Conservation (phyloP, 805 yeast genomes). For the Lachancea nothofagi region DNA sequence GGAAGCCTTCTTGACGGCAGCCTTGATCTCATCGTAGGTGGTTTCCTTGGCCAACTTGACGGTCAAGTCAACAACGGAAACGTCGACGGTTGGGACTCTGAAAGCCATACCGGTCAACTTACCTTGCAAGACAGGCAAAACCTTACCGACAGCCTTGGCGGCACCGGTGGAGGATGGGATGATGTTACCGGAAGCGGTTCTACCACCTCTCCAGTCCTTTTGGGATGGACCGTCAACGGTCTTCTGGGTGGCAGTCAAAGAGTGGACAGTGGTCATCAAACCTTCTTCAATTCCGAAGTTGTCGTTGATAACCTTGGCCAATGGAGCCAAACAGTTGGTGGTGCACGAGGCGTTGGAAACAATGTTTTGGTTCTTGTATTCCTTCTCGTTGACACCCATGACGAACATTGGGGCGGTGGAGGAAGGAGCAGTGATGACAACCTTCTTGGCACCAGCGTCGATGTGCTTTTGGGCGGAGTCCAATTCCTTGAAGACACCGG, state of each 20-base stretch:
- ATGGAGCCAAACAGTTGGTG: conserved; percentile 71
- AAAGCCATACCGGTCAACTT: conserved; percentile 70
- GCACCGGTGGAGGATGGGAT: conserved; percentile 76
- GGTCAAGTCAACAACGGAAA: conserved; percentile 66
- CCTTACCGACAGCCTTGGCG: conserved; percentile 73
- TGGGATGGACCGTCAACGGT: conserved; percentile 74
- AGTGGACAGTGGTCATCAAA: conserved; percentile 71
- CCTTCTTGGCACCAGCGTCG: conserved; percentile 72
- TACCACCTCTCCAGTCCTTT: conserved; percentile 79
- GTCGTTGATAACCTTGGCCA: conserved; percentile 64
- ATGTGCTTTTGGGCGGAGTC: conserved; percentile 66
- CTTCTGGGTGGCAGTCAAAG: conserved; percentile 68
- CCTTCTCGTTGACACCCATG: conserved; percentile 61
- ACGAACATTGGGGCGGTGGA: conserved; percentile 71
- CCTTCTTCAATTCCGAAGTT: conserved; percentile 66
- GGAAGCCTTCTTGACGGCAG: conserved; percentile 53
- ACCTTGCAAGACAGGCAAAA: conserved; percentile 66
- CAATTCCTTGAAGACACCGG: conserved; percentile 64
- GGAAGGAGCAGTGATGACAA: conserved; percentile 67
- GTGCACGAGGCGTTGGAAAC: conserved; percentile 71
- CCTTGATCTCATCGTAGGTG: conserved; percentile 60
- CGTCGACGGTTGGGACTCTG: conserved; percentile 72
- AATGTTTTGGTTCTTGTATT: conserved; percentile 53
- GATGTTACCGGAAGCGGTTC: conserved; percentile 72
- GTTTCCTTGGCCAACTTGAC: conserved; percentile 54